Conservation (phyloP, 192 early-diverging fungal species). For the Podila minutissima region DNA sequence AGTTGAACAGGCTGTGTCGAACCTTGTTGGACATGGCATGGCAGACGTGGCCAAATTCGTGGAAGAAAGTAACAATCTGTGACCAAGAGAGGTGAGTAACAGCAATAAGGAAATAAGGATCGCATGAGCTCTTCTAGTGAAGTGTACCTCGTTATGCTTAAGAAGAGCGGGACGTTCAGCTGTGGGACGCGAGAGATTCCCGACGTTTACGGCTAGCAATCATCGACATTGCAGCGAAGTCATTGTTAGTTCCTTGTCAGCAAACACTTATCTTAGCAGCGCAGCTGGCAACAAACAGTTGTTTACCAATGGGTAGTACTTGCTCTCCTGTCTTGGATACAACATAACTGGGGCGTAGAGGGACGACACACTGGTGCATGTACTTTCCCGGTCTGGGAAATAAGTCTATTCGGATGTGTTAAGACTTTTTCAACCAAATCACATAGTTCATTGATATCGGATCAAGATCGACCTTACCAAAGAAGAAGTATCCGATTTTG, state of each 20-base stretch:
- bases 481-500: conserved; percentile 49
- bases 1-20: conserved; percentile 69
- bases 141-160: conserved; percentile 77
- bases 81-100: background rate
- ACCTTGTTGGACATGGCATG: conserved; percentile 60
- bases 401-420: conserved; percentile 60
- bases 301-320: conserved; percentile 29
- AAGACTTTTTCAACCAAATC: background rate
- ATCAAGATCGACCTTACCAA: conserved; percentile 14
- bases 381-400: conserved; percentile 80
- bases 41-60: conserved; percentile 75
- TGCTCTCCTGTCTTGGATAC: conserved; percentile 54
- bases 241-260: no score
- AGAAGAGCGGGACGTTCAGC: conserved; percentile 74
- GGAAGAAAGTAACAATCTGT: conserved; percentile 74
- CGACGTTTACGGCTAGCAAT: conserved; percentile 34
- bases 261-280: background rate
- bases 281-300: background rate
- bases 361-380: conserved; percentile 84
- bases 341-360: conserved; percentile 73
- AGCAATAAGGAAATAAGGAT: no score
- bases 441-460: no score
- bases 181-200: conserved; percentile 58
- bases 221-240: background rate
- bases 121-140: no score